phyloP scores from a whole-genome alignment of 441 rosid species.

The Omphalea diandra region DNA sequence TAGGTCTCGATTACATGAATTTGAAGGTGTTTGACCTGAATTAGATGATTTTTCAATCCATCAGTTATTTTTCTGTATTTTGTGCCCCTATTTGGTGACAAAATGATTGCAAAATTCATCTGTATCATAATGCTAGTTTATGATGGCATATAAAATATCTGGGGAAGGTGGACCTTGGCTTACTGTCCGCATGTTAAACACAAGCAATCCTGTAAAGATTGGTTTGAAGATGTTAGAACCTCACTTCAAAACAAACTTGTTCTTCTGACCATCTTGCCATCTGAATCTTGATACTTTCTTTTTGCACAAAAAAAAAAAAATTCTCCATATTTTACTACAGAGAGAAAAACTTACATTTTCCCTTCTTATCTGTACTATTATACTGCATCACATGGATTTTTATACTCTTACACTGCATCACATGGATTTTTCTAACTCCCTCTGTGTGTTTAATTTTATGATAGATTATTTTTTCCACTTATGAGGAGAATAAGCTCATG shows the following conservation, averaged over 20 bases:
- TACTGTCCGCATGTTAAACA: neutral
- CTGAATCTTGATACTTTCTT: neutral
- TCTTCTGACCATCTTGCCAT: neutral
- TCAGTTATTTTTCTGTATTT: conserved; percentile 5
- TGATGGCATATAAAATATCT: conserved; percentile 1
- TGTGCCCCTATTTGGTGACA: conserved; percentile 2
- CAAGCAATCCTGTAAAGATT: neutral
- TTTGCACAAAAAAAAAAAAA: neutral
- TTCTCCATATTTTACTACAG: neutral
- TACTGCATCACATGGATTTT: too few relatives aligned
- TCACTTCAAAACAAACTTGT: neutral
- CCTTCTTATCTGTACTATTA: neutral
- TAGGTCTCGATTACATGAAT: conserved; percentile 72
- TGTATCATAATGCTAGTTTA: neutral
- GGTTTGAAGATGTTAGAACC: neutral
- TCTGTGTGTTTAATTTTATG: too few relatives aligned
- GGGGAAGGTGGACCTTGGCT: neutral
- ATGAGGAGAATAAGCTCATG: too few relatives aligned
- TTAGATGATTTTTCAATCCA: too few relatives aligned
- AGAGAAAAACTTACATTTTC: neutral
- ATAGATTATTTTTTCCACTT: too few relatives aligned
- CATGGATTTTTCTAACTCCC: too few relatives aligned
- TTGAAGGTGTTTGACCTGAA: conserved; percentile 46
- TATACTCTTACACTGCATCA: too few relatives aligned
- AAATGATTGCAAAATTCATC: neutral